Conservation (phyloP, 164 flowering plant genomes). For the Kingdonia uniflora region DNA sequence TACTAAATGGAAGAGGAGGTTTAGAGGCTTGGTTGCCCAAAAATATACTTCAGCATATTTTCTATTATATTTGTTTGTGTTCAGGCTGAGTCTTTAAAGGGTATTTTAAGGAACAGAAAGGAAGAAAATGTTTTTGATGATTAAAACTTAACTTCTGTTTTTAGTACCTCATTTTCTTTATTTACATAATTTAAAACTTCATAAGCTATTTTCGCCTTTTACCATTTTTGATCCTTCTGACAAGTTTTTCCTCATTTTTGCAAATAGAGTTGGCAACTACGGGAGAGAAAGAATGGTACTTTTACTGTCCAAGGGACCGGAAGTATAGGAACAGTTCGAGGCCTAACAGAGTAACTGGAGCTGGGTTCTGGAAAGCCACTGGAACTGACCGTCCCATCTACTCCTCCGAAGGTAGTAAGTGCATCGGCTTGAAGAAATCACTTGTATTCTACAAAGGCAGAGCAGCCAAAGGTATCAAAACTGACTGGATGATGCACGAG, state of each 20-base stretch:
- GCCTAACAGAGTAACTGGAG: conserved; percentile 88
- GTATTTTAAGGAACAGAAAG: too few relatives aligned
- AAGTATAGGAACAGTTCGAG: conserved; percentile 86
- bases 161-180: background rate
- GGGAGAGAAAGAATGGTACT: conserved; percentile 97
- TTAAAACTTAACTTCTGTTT: background rate
- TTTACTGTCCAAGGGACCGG: conserved; percentile 90
- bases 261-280: conserved; percentile 53
- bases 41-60: too few relatives aligned
- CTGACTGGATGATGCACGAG: conserved; percentile 99
- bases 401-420: conserved; percentile 68
- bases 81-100: too few relatives aligned
- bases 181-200: too few relatives aligned
- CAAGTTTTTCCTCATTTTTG: conserved; percentile 6
- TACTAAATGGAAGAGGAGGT: too few relatives aligned
- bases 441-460: conserved; percentile 93
- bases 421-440: conserved; percentile 94
- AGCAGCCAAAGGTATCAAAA: conserved; percentile 92
- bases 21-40: too few relatives aligned
- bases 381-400: conserved; percentile 92
- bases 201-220: conserved; percentile 1
- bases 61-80: too few relatives aligned
- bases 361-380: conserved; percentile 98
- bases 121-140: too few relatives aligned
- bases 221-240: too few relatives aligned